Percentiles rank a stretch among this genome's conserved stretches.
Evolutionary conservation across 1,284 basidiomycete species (phyloP).

Genomic region (Papiliotrema laurentii): DNA sequence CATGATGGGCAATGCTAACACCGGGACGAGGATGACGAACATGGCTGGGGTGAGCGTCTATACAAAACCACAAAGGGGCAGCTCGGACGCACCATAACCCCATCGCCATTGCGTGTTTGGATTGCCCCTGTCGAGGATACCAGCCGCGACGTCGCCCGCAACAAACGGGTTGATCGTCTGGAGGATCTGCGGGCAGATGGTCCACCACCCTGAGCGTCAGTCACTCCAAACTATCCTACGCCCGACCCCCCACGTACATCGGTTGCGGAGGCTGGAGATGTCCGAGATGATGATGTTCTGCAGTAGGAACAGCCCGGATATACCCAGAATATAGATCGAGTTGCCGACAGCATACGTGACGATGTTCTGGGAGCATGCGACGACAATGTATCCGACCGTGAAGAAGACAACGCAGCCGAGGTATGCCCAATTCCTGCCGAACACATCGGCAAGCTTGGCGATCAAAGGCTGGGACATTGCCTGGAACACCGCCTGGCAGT

Average conservation of each 20-base stretch:
- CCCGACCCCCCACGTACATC: slow-evolving; percentile 14
- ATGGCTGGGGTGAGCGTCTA: slow-evolving; percentile 18
- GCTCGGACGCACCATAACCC: slow-evolving; percentile 28
- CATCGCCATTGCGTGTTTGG: slow-evolving; percentile 29
- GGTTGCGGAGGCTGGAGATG: slow-evolving; percentile 34
- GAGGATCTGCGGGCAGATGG: slow-evolving; percentile 39
- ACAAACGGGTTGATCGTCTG: slow-evolving; percentile 43
- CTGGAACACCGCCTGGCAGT: slow-evolving; percentile 40
- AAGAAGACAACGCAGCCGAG: slow-evolving; percentile 37
- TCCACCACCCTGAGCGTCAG: slow-evolving; percentile 30
- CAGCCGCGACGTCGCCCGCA: slow-evolving; percentile 23
- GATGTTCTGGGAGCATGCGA: slow-evolving; percentile 29
- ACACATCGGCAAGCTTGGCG: slow-evolving; percentile 42
- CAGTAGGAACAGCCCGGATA: slow-evolving; percentile 38
- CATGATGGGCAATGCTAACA: slow-evolving; percentile 35
- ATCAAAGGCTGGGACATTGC: slow-evolving; percentile 44
- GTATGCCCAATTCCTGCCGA: slow-evolving; percentile 43
- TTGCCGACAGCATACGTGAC: slow-evolving; percentile 39
- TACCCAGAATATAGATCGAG: slow-evolving; percentile 42
- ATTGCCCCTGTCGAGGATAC: slow-evolving; percentile 9
- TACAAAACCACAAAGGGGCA: not conserved
- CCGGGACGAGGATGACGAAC: slow-evolving; percentile 38
- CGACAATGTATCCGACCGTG: slow-evolving; percentile 39
- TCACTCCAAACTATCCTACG: not conserved
- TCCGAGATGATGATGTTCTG: slow-evolving; percentile 43